Base-by-base conservation (phyloP, 1,139 yeast species). In the Candida frijolesensis region DNA sequence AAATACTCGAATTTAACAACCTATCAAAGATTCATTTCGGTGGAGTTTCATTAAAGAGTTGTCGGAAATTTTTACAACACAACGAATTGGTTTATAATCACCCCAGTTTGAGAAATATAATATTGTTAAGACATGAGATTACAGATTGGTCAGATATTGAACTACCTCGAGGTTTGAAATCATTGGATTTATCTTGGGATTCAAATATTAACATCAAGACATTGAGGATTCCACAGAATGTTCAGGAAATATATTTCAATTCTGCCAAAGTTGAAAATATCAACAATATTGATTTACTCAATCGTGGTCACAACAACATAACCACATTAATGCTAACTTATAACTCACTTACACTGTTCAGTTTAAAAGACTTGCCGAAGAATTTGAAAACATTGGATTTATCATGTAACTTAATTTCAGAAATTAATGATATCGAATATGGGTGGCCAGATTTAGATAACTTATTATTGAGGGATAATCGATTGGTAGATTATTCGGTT, bases 161-260 rank as follows among this genome's bases (percentile, higher is more conserved):
- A 6, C 61, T 73, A 56, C 63, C 65, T 3, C 63, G 64, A 0
- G 58, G 53, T 32, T 55, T 72, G 25, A 52, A 50, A 8, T 67
- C 68, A 45, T 56, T 73, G 42, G 78, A 73, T 52, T 53, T 71
- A 22, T 72, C 78, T 2, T 74, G 78, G 78, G 65, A 46, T 25
- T 16, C 39, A 6, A 39, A 63, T 29, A 50, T 64, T 1, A 51
- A 60, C 15, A 45, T 62, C 8, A 44, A 50, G 4, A 62, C 66
- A 5, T 35, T 58, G 8, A 49, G 47, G 0, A 50, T 68, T 9
- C 74, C 68, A 2, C 51, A 44, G 10, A 53, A 57, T 5, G 54
- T 64, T 2, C 47, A 49, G 1, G 63, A 72, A 27, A 49, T 73
- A 6, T 73, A 65, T 53, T 67, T 72, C 60, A 74, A 73, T 53